Percentiles rank a stretch among this genome's conserved stretches.
Conservation (phyloP, 1,284 basidiomycete species). For the Cutaneotrichosporon arboriforme region DNA sequence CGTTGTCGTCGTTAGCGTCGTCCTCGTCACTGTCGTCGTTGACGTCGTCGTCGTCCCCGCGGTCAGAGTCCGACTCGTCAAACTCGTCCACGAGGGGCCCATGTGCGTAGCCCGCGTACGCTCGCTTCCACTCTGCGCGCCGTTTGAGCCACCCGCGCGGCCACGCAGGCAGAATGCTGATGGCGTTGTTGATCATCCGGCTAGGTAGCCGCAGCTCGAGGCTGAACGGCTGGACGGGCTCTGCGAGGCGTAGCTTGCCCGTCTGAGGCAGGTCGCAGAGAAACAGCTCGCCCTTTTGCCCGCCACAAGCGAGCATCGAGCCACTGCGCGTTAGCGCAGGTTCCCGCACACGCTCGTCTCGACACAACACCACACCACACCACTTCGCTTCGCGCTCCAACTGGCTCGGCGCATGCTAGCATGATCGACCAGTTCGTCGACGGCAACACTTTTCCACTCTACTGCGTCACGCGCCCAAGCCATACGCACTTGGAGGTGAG, state of each 20-base stretch:
- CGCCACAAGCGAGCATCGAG: slow-evolving; percentile 42
- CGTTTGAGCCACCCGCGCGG: slow-evolving; percentile 27
- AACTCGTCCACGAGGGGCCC: slow-evolving; percentile 5
- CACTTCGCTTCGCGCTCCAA: no score
- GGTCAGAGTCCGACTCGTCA: slow-evolving; percentile 12
- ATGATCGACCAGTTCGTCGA: neutral
- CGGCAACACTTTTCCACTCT: no score
- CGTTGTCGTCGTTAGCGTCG: slow-evolving; percentile 17
- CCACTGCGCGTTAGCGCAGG: slow-evolving; percentile 18
- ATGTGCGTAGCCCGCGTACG: slow-evolving; percentile 5
- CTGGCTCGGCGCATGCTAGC: neutral
- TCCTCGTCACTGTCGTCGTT: slow-evolving; percentile 12
- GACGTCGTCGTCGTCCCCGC: slow-evolving; percentile 19
- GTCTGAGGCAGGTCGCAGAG: slow-evolving; percentile 20
- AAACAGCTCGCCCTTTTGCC: slow-evolving; percentile 46
- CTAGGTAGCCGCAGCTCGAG: slow-evolving; percentile 32
- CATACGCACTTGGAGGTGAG: slow-evolving; percentile 36
- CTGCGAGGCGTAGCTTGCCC: slow-evolving; percentile 2
- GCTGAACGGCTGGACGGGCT: slow-evolving; percentile 25
- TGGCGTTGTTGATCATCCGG: slow-evolving; percentile 46
- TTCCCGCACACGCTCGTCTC: slow-evolving; percentile 1
- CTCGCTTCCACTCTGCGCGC: slow-evolving; percentile 11
- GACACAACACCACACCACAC: no score
- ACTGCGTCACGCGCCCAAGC: neutral
- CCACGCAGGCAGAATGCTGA: slow-evolving; percentile 41